Conservation (phyloP, 2,329 filamentous ascomycete species). For the Botryosphaeria dothidea region DNA sequence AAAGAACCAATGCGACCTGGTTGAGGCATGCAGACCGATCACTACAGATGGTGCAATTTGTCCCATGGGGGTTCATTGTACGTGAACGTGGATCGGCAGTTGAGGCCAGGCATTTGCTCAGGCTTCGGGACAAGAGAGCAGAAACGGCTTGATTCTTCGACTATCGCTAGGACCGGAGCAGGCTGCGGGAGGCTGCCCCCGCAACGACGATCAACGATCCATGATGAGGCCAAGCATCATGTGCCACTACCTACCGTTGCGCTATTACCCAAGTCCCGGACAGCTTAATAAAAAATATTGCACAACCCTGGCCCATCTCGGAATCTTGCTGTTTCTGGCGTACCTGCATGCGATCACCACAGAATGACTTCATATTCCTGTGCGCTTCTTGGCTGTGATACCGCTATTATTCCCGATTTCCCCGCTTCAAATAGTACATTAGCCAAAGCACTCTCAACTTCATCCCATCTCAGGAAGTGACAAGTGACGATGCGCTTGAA, state of each 20-base stretch:
- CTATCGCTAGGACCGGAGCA: neutral
- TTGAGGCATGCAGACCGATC: slow-evolving; percentile 19
- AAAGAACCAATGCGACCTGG: slow-evolving; percentile 18
- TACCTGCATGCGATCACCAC: slow-evolving; percentile 7
- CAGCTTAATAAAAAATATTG: neutral
- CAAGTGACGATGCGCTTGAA: neutral
- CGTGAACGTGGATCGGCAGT: neutral
- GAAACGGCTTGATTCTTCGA: neutral
- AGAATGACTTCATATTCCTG: slow-evolving; percentile 12
- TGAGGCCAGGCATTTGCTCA: neutral
- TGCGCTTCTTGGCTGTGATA: neutral
- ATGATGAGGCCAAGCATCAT: slow-evolving; percentile 11
- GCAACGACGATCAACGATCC: slow-evolving; percentile 4
- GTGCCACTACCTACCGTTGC: neutral
- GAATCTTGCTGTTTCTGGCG: neutral
- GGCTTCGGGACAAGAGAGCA: neutral
- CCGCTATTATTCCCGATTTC: neutral
- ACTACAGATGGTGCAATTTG: neutral
- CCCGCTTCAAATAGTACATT: neutral
- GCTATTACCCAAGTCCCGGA: neutral
- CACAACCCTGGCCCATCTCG: neutral
- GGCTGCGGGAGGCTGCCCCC: neutral
- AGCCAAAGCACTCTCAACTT: neutral
- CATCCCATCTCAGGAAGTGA: neutral
- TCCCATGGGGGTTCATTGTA: neutral